A percentile compares a stretch with the other conserved stretches of the same genome.
Conservation (phyloP, 2,329 filamentous ascomycete species). For the Pseudopithomyces maydicus region DNA sequence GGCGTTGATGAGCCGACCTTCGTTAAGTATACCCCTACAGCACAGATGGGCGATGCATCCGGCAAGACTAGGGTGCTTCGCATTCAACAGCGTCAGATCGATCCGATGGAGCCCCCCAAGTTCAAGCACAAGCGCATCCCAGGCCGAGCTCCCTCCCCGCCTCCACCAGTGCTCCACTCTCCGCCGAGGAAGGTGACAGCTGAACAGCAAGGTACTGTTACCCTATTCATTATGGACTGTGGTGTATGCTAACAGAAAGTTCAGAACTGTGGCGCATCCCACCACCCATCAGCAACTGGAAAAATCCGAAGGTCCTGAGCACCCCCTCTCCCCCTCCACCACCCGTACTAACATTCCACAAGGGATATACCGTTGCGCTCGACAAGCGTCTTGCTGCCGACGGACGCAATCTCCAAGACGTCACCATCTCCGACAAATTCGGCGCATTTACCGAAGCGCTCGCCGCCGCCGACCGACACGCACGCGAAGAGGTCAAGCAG, state of each 20-base stretch:
- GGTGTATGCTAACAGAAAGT: conserved; percentile 45
- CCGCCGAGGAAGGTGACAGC: conserved; percentile 94
- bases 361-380: conserved; percentile 89
- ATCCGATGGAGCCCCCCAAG: conserved; percentile 96
- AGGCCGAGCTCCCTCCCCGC: conserved; percentile 86
- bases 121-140: conserved; percentile 99
- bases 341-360: too few species aligned
- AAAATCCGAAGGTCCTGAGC: conserved; percentile 75
- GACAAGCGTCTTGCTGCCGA: conserved; percentile 96
- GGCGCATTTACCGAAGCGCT: conserved; percentile 93
- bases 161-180: conserved; percentile 92
- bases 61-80: conserved; percentile 97
- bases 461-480: conserved; percentile 92
- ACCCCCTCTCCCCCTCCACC: too few species aligned
- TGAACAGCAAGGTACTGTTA: conserved; percentile 37
- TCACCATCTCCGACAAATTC: conserved; percentile 98
- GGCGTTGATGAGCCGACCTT: conserved; percentile 85
- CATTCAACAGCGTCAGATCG: conserved; percentile 90
- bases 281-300: conserved; percentile 96
- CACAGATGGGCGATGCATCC: conserved; percentile 89
- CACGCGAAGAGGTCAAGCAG: conserved; percentile 92
- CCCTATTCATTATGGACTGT: too few species aligned
- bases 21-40: conserved; percentile 92
- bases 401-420: conserved; percentile 87
- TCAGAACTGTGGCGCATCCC: conserved; percentile 95